Conservation (phyloP, 2,329 filamentous ascomycete species). For the Colletotrichum theobromicola region DNA sequence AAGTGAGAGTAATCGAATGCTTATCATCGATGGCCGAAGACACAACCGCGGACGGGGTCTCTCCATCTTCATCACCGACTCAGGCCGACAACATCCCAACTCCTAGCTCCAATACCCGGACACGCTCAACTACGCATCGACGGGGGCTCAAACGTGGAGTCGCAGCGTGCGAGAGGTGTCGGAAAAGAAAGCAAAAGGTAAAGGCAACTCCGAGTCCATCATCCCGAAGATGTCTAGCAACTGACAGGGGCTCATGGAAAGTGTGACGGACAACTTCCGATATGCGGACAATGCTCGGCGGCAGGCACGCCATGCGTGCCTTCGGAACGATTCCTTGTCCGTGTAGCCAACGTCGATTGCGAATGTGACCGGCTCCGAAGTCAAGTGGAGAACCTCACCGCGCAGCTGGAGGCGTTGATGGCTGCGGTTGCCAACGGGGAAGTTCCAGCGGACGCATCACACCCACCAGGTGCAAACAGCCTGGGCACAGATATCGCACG, state of each 20-base stretch:
- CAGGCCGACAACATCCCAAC: neutral
- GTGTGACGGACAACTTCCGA: slow-evolving; percentile 15
- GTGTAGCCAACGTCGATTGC: neutral
- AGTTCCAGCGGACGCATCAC: neutral
- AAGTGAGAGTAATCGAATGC: neutral
- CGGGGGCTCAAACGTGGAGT: slow-evolving; percentile 4
- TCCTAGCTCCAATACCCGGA: neutral
- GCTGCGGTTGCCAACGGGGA: neutral
- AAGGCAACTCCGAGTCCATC: neutral
- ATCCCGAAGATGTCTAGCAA: neutral
- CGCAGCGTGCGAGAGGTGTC: slow-evolving; percentile 13
- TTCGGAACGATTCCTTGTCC: slow-evolving; percentile 10
- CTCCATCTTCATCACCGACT: neutral
- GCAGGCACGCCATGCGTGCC: neutral
- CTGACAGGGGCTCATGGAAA: neutral
- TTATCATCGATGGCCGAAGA: neutral
- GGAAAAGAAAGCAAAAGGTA: slow-evolving; percentile 12
- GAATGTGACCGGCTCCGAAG: neutral
- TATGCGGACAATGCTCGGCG: neutral
- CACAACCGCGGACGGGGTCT: neutral
- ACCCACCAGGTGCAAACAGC: neutral
- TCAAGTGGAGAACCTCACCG: neutral
- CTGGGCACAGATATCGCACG: too few species aligned
- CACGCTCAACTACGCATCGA: neutral
- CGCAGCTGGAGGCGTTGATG: neutral